Evolutionary conservation across 768 basidiomycete genomes (phyloP), one percentile per base, ranked within the genome.

Genomic region (Agrocybe pediades): DNA sequence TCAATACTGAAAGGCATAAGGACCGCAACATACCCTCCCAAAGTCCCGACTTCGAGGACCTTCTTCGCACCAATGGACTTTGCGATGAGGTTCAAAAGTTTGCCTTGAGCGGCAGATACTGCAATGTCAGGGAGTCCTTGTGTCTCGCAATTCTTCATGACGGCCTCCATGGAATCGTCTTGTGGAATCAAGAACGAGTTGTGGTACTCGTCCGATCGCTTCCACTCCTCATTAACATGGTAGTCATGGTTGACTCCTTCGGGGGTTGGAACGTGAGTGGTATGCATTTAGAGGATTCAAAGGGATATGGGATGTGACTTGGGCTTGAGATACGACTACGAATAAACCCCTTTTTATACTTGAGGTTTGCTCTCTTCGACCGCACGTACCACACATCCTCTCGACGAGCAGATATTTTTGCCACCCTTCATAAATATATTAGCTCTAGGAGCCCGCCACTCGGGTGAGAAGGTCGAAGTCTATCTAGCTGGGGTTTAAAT

Each of bases 31-130:
- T 57, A 86, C 85, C 85, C 87, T 58, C 83, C 85, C 6, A 87
- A 73, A 15, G 85, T 87, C 0, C 86, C 87, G 43, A 89, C 78
- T 62, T 87, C 86, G 27, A 89, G 65, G 23, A 86, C 72, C 49
- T 74, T 70, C 71, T 81, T 83, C 40, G 84, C 86, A 5, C 74
- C 68, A 33, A 83, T 74, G 2, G 80, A 76, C 42, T 69, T 68
- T 2, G 76, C 80, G 26, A 85, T 53, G 13, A 88, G 72, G 51
- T 80, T 71, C 53, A 87, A 58, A 51, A 85, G 74, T 63, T 85
- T 84, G 6, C 83, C 85, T 65, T 85, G 81, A 0, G 80, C 75
- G 7, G 74, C 64, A 45, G 74, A 77, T 30, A 84, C 80, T 3
- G 79, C 75, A 26, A 84, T 83, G 53, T 74, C 70, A 19, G 80